Percentiles rank a stretch among this genome's conserved stretches.
phyloP scores from a whole-genome alignment of 495 filamentous ascomycete species.

The Penicillium subrubescens region DNA sequence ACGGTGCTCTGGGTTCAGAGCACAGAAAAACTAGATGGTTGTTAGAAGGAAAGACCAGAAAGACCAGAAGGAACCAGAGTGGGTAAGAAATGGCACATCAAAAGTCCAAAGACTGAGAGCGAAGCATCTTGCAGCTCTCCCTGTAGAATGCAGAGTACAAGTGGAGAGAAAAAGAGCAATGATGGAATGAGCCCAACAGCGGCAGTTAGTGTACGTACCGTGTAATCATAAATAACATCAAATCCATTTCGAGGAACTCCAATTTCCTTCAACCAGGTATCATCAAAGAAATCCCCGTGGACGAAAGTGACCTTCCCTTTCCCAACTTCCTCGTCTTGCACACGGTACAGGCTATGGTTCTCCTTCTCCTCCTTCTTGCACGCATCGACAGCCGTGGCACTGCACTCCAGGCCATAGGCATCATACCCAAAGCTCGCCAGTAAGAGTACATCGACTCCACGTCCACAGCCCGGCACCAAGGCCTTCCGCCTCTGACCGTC shows the following conservation, averaged over 20 bases:
- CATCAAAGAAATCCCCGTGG: constrained; percentile 71
- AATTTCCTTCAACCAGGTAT: constrained; percentile 55
- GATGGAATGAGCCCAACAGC: background rate
- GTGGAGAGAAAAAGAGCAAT: background rate
- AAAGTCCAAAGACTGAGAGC: background rate
- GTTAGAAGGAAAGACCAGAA: constrained; percentile 18
- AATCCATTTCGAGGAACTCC: constrained; percentile 56
- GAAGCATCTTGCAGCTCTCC: background rate
- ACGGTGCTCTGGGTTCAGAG: constrained; percentile 65
- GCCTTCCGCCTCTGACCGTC: constrained; percentile 48
- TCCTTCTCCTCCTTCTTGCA: constrained; percentile 52
- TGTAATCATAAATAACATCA: constrained; percentile 86
- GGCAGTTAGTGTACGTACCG: constrained; percentile 50
- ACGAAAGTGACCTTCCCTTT: constrained; percentile 62
- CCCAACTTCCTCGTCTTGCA: constrained; percentile 44
- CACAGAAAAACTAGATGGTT: constrained; percentile 70
- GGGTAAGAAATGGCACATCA: background rate
- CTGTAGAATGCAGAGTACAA: background rate
- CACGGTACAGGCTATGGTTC: constrained; percentile 46
- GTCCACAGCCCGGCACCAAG: constrained; percentile 73
- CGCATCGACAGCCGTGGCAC: constrained; percentile 54
- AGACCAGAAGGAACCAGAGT: background rate
- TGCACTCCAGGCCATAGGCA: constrained; percentile 71
- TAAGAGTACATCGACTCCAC: constrained; percentile 73
- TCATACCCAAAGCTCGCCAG: constrained; percentile 73